Conservation (phyloP, 331 rosid genomes). For the Cucumis variabilis region DNA sequence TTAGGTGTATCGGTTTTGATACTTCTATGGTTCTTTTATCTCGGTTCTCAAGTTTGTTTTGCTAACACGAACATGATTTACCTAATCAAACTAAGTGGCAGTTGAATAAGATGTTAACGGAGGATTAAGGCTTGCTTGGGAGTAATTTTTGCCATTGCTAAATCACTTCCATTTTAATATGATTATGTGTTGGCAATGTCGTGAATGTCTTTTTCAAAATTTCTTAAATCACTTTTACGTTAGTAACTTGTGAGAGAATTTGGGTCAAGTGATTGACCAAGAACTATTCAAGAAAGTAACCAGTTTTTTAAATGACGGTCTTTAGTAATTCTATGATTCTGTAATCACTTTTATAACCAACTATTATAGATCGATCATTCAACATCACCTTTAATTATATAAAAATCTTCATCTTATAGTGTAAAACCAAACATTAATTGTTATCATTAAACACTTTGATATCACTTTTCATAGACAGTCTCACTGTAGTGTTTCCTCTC, state of each 20-base stretch:
- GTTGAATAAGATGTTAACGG: background rate
- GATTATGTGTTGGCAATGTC: background rate
- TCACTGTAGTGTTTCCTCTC: background rate
- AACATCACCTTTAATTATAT: background rate
- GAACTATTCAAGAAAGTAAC: background rate
- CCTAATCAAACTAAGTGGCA: background rate
- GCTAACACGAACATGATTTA: background rate
- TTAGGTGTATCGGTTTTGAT: background rate
- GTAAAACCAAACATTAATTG: background rate
- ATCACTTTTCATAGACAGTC: background rate
- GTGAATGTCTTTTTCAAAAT: background rate
- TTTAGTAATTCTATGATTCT: background rate
- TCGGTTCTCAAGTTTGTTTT: background rate
- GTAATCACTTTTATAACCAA: too few relatives aligned
- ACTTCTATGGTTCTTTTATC: background rate
- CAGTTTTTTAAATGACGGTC: background rate
- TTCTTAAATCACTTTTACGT: background rate
- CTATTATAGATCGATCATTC: too few relatives aligned
- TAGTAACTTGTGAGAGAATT: background rate
- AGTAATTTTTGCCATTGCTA: background rate
- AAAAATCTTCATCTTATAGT: background rate
- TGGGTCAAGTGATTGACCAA: background rate
- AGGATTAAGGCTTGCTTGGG: background rate
- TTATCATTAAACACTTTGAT: background rate
- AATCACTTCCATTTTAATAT: background rate